A percentile compares a stretch with the other conserved stretches of the same genome.
These are phyloP conservation scores for Didymella segeticola DNA, from an alignment of 2,329 filamentous ascomycete species.

Conservation along the genomic window DNA sequence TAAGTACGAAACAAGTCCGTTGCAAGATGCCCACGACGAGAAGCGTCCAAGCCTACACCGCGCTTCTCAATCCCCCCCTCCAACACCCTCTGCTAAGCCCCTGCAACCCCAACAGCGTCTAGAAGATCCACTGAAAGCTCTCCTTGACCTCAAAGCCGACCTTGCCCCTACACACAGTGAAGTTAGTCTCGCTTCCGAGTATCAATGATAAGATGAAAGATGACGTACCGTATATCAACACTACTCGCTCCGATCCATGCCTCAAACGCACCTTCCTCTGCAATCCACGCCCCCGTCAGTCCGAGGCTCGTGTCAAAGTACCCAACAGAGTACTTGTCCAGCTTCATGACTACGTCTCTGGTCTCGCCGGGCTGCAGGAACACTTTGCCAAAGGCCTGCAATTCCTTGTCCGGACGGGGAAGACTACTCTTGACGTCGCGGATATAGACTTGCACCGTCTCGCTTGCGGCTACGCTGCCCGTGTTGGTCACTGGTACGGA, in stretches of 20 bases:
- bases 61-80: not conserved
- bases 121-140: constrained; percentile 72
- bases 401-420: constrained; percentile 72
- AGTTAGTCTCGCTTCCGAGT: constrained; percentile 18
- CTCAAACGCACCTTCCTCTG: constrained; percentile 68
- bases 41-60: no score
- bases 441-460: constrained; percentile 73
- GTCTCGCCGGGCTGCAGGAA: constrained; percentile 48
- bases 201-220: not conserved
- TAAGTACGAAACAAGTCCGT: no score
- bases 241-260: constrained; percentile 68
- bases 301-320: constrained; percentile 68
- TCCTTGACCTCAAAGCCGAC: constrained; percentile 66
- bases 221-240: constrained; percentile 67
- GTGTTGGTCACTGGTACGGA: constrained; percentile 62
- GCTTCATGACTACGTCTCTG: constrained; percentile 38
- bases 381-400: constrained; percentile 68
- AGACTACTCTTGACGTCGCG: constrained; percentile 68
- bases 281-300: constrained; percentile 63
- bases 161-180: constrained; percentile 49
- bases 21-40: no score
- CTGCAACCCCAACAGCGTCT: not conserved
- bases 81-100: not conserved
- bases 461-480: constrained; percentile 63
- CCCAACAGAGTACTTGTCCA: constrained; percentile 58